phyloP scores from a whole-genome alignment of 2,329 filamentous ascomycete species.

The Hypoxylon sp. region DNA sequence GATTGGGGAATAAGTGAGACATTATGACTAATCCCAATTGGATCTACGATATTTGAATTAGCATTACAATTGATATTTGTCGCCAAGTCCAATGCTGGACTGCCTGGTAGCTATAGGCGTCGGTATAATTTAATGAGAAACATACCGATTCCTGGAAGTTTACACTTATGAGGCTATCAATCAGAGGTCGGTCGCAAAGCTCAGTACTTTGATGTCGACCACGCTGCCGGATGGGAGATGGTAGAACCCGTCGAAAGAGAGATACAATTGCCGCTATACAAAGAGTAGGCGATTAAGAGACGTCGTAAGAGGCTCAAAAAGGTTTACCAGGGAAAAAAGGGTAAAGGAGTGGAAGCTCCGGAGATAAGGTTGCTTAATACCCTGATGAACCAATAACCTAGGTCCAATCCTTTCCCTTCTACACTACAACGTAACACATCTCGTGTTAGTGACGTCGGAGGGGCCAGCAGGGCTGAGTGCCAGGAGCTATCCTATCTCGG shows the following conservation, averaged over 20 bases:
- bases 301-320: conserved; percentile 26
- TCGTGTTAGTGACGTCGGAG: conserved; percentile 37
- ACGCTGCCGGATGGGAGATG: conserved; percentile 7
- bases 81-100: background rate
- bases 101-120: background rate
- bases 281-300: conserved; percentile 12
- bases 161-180: conserved; percentile 12
- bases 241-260: background rate
- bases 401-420: conserved; percentile 17
- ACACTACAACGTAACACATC: conserved; percentile 14
- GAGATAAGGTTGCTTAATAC: conserved; percentile 38
- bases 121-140: conserved; percentile 13
- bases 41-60: conserved; percentile 19
- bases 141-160: conserved; percentile 23
- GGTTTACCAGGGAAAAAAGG: conserved; percentile 24
- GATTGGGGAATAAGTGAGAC: conserved; percentile 67
- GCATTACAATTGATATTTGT: conserved; percentile 6
- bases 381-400: conserved; percentile 12
- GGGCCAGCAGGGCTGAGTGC: conserved; percentile 19
- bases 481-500: conserved; percentile 16
- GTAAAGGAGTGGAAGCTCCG: conserved; percentile 31
- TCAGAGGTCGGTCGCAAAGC: conserved; percentile 20
- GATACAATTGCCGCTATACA: conserved; percentile 18
- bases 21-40: conserved; percentile 55
- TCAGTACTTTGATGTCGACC: conserved; percentile 12